Percentiles rank a stretch among this genome's conserved stretches.
phyloP scores from a whole-genome alignment of 75 land plant species.

The Pinus albicaulis region DNA sequence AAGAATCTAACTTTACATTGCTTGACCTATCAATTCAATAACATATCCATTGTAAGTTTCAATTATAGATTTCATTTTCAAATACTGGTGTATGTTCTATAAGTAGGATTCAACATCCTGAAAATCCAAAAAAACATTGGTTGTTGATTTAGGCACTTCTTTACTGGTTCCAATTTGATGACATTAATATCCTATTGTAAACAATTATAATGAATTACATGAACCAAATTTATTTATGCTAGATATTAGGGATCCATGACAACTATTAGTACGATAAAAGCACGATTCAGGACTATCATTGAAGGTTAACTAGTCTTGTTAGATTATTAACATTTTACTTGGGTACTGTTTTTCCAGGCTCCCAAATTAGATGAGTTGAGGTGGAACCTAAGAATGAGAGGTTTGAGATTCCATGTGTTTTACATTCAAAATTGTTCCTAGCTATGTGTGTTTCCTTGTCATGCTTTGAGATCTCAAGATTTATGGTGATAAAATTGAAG shows the following conservation, averaged over 20 bases:
- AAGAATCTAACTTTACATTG: slow-evolving; percentile 30
- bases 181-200: neutral
- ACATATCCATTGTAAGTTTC: slow-evolving; percentile 6
- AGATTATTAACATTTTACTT: neutral
- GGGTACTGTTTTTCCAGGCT: slow-evolving; percentile 32
- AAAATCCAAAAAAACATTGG: neutral
- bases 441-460: slow-evolving; percentile 65
- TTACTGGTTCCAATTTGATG: neutral
- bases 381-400: slow-evolving; percentile 57
- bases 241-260: neutral
- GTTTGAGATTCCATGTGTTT: slow-evolving; percentile 62
- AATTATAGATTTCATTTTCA: no score
- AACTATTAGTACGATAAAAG: neutral
- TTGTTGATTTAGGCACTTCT: neutral
- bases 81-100: no score
- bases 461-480: slow-evolving; percentile 75
- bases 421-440: slow-evolving; percentile 57
- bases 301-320: neutral
- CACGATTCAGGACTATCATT: neutral
- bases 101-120: neutral
- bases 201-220: neutral
- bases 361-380: slow-evolving; percentile 44
- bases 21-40: slow-evolving; percentile 47
- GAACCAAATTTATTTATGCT: neutral
- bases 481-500: slow-evolving; percentile 46